Conservation (phyloP, 768 basidiomycete species). For the Mycena metata region DNA sequence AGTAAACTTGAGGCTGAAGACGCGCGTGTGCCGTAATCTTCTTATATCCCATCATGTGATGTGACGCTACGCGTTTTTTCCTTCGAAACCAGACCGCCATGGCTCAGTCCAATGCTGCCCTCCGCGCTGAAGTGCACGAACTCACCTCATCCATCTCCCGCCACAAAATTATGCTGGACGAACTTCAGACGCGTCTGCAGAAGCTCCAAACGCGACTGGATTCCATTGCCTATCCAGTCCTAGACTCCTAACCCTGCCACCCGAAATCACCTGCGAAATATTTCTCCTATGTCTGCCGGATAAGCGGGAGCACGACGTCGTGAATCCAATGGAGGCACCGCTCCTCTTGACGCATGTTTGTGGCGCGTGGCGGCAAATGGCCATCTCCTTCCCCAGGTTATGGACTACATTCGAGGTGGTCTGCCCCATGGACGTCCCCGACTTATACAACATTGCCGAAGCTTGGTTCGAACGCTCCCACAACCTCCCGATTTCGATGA, state of each 20-base stretch:
- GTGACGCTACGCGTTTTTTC: too few species aligned
- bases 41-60: too few species aligned
- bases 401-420: conserved; percentile 15
- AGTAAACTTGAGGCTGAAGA: too few species aligned
- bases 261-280: conserved; percentile 26
- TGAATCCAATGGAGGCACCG: conserved; percentile 1
- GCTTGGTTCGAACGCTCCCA: background rate
- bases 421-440: background rate
- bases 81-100: too few species aligned
- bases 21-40: too few species aligned
- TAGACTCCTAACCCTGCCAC: conserved; percentile 19
- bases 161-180: background rate
- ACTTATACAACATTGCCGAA: background rate
- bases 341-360: conserved; percentile 13
- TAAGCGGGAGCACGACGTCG: background rate
- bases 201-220: conserved; percentile 1
- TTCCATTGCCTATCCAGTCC: conserved; percentile 14
- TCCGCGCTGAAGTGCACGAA: too few species aligned
- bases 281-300: conserved; percentile 16
- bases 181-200: background rate
- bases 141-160: too few species aligned
- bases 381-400: conserved; percentile 14
- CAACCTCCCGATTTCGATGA: too few species aligned
- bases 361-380: conserved; percentile 19
- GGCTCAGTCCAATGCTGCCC: too few species aligned